Evolutionary conservation across 257 asterid genomes (phyloP).

Genomic region (Phtheirospermum japonicum): DNA sequence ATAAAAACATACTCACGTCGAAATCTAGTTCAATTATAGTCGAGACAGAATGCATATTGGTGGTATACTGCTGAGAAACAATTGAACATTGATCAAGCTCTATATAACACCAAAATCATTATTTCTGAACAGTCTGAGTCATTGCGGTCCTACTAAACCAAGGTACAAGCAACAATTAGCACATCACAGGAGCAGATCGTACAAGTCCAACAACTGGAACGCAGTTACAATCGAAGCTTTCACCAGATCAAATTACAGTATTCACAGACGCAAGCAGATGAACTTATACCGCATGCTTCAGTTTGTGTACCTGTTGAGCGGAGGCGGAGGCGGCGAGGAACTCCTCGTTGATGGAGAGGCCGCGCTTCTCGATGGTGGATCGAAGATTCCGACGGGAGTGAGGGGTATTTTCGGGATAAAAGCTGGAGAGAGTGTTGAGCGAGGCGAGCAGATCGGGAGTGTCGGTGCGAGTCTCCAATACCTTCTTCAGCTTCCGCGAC

Average conservation of each 20-base stretch:
- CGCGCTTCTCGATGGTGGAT: constrained; percentile 91
- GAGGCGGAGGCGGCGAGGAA: constrained; percentile 73
- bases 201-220: constrained; percentile 22
- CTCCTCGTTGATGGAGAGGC: constrained; percentile 85
- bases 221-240: constrained; percentile 18
- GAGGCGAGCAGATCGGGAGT: constrained; percentile 83
- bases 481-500: constrained; percentile 98
- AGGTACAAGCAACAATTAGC: constrained; percentile 27
- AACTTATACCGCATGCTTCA: neutral
- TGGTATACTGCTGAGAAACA: neutral
- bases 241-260: constrained; percentile 25
- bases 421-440: constrained; percentile 78
- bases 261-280: constrained; percentile 5
- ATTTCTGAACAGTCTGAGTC: neutral
- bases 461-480: constrained; percentile 90
- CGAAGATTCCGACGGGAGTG: constrained; percentile 89
- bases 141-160: constrained; percentile 16
- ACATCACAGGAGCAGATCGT: constrained; percentile 24
- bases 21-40: too few relatives aligned
- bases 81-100: constrained; percentile 21
- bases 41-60: too few relatives aligned
- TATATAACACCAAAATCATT: neutral
- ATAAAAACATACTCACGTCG: too few relatives aligned
- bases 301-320: constrained; percentile 68
- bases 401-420: constrained; percentile 76